Conservation (phyloP, 75 land plant genomes). For the Pinus taeda region DNA sequence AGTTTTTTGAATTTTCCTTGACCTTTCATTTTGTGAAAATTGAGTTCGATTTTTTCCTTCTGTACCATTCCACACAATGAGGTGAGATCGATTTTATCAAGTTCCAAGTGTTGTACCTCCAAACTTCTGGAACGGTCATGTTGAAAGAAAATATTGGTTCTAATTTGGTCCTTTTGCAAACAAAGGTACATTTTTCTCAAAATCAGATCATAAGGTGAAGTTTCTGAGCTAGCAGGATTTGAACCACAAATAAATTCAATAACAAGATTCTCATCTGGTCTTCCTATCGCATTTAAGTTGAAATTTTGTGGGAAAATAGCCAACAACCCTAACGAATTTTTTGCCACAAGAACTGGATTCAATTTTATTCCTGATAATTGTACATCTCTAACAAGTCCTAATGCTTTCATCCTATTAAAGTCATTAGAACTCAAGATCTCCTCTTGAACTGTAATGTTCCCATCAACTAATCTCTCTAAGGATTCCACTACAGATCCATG, state of each 20-base stretch:
- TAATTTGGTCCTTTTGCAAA: constrained; percentile 90
- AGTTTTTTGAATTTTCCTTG: no score
- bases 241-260: constrained; percentile 42
- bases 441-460: constrained; percentile 2
- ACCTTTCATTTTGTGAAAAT: no score
- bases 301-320: constrained; percentile 53
- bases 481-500: constrained; percentile 68
- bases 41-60: no score
- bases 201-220: constrained; percentile 17
- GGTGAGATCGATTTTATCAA: no score
- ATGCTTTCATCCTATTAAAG: constrained; percentile 2
- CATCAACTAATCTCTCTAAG: constrained; percentile 5
- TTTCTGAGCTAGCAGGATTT: constrained; percentile 8
- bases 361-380: constrained; percentile 81
- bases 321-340: constrained; percentile 70
- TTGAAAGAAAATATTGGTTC: constrained; percentile 50
- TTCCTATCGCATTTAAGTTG: constrained; percentile 84
- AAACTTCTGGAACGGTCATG: constrained; percentile 65
- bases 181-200: constrained; percentile 40
- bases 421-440: constrained; percentile 10
- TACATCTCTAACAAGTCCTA: constrained; percentile 73
- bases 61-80: no score
- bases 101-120: constrained; percentile 47
- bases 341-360: constrained; percentile 89
- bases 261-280: constrained; percentile 84